phyloP scores from a whole-genome alignment of 228 moss, liverwort and hornwort genomes.

The Sphagnum fallax region DNA sequence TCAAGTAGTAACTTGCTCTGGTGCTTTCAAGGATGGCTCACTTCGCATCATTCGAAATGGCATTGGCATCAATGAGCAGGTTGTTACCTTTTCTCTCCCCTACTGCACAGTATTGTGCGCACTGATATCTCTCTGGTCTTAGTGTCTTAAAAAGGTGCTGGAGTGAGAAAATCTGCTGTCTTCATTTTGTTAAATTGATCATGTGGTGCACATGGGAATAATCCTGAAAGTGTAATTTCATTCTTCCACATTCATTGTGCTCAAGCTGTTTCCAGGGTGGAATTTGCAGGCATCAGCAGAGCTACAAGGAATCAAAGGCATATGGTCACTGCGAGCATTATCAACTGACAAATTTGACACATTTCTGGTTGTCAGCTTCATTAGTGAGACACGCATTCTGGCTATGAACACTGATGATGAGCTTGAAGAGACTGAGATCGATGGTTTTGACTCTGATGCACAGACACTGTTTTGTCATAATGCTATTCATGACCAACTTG shows the following conservation, averaged over 20 bases:
- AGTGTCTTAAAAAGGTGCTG: too few species aligned
- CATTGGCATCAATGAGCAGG: conserved; percentile 97
- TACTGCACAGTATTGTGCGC: too few species aligned
- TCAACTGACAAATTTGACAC: conserved; percentile 78
- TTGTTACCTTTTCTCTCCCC: conserved; percentile 2
- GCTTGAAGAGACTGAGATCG: conserved; percentile 92
- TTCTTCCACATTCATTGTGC: too few species aligned
- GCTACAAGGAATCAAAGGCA: conserved; percentile 94
- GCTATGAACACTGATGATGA: conserved; percentile 94
- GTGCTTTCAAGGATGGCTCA: conserved; percentile 92
- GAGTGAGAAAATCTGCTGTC: too few species aligned
- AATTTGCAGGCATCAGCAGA: conserved; percentile 80
- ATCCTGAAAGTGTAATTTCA: too few species aligned
- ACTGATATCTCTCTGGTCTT: too few species aligned
- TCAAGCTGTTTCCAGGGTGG: conserved; percentile 1
- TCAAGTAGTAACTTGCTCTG: conserved; percentile 92
- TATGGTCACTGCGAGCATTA: conserved; percentile 91
- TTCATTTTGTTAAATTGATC: too few species aligned
- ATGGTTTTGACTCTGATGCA: conserved; percentile 94
- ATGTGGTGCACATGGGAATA: too few species aligned
- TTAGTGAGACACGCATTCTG: conserved; percentile 92
- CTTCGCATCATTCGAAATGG: conserved; percentile 89
- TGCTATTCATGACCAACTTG: conserved; percentile 86
- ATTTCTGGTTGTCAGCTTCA: conserved; percentile 93
- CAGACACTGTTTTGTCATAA: conserved; percentile 98